A percentile compares a stretch with the other conserved stretches of the same genome.
Conservation (phyloP, 805 yeast genomes). For the Monosporozyma unispora region DNA sequence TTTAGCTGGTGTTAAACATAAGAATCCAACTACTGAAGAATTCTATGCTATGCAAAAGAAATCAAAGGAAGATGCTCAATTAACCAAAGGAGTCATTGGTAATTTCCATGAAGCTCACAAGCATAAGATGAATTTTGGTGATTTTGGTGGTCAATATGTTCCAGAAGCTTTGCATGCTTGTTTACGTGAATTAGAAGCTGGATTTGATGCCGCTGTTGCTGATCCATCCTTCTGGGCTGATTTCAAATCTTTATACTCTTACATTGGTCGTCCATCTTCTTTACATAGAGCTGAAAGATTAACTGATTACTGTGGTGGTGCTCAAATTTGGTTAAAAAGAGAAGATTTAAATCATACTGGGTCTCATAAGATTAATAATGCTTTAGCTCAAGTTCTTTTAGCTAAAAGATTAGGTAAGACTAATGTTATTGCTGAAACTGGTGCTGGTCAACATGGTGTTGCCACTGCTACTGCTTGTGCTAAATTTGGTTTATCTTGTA, state of each 20-base stretch:
- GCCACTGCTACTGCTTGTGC: slow-evolving; percentile 92
- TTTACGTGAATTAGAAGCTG: slow-evolving; percentile 77
- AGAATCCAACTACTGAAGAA: slow-evolving; percentile 27
- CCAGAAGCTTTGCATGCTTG: slow-evolving; percentile 95
- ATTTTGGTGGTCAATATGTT: slow-evolving; percentile 96
- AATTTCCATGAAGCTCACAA: slow-evolving; percentile 52
- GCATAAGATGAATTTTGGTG: slow-evolving; percentile 77
- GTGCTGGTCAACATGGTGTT: slow-evolving; percentile 92
- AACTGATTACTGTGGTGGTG: slow-evolving; percentile 87
- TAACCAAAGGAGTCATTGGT: slow-evolving; percentile 16
- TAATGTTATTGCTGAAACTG: slow-evolving; percentile 79
- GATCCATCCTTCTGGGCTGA: slow-evolving; percentile 94
- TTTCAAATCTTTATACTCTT: slow-evolving; percentile 70
- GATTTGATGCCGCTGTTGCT: slow-evolving; percentile 78
- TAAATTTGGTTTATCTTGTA: slow-evolving; percentile 85
- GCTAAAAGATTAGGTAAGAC: slow-evolving; percentile 73
- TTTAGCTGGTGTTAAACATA: slow-evolving; percentile 46
- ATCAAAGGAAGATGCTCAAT: slow-evolving; percentile 16
- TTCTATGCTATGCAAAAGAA: slow-evolving; percentile 30
- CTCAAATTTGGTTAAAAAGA: slow-evolving; percentile 94
- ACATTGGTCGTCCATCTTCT: slow-evolving; percentile 94
- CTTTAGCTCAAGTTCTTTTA: slow-evolving; percentile 70
- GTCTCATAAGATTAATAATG: slow-evolving; percentile 79
- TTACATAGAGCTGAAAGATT: slow-evolving; percentile 87
- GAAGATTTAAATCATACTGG: slow-evolving; percentile 92